Evolutionary conservation across 2,329 filamentous ascomycete genomes (phyloP).

Genomic region (Cladobotryum protrusum): DNA sequence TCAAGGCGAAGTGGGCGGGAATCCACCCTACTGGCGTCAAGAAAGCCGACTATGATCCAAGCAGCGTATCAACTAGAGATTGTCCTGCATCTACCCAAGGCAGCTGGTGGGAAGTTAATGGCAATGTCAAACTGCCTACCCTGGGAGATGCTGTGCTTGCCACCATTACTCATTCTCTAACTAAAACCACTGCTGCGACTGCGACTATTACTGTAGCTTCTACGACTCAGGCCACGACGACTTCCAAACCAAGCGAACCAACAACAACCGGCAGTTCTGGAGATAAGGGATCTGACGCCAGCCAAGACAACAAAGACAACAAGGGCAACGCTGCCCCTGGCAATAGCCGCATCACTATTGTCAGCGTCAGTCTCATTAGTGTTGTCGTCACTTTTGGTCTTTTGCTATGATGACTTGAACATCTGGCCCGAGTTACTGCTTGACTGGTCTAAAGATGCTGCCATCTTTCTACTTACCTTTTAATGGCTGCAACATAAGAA

Average conservation of each 20-base stretch:
- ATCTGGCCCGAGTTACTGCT: background rate
- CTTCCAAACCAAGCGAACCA: background rate
- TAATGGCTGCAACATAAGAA: constrained; percentile 1
- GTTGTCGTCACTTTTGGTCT: constrained; percentile 12
- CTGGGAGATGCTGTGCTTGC: constrained; percentile 46
- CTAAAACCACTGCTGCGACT: constrained; percentile 14
- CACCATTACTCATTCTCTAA: constrained; percentile 17
- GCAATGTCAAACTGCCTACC: constrained; percentile 62
- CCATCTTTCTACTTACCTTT: background rate
- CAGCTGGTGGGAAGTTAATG: constrained; percentile 76
- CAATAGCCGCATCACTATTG: constrained; percentile 12
- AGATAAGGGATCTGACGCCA: background rate
- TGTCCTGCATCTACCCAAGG: constrained; percentile 65
- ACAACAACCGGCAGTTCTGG: background rate
- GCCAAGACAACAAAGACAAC: constrained; percentile 5
- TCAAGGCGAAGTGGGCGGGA: constrained; percentile 70
- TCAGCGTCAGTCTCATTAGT: constrained; percentile 13
- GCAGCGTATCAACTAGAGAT: constrained; percentile 52
- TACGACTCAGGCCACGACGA: background rate
- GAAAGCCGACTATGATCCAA: constrained; percentile 58
- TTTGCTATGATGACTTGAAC: constrained; percentile 10
- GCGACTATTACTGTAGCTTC: constrained; percentile 6
- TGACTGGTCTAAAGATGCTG: constrained; percentile 5
- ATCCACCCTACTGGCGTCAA: constrained; percentile 63
- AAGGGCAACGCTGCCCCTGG: constrained; percentile 11